A percentile compares a stretch with the other conserved stretches of the same genome.
Conservation (phyloP, 78 protist species). For the Ministeria vibrans region DNA sequence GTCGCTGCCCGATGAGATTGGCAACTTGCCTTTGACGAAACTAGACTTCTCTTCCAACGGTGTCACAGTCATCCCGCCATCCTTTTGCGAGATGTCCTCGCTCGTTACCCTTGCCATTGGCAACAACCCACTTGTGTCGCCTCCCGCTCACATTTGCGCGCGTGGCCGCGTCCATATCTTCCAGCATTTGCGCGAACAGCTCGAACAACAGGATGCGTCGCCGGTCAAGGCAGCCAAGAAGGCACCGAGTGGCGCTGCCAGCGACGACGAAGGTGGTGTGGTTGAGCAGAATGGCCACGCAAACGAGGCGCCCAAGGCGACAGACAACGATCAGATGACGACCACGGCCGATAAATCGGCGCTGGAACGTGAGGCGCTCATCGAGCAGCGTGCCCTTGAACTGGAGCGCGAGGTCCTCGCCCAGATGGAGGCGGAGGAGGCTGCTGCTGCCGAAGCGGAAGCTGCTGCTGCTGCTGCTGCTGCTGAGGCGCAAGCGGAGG, state of each 20-base stretch:
- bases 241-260: no score
- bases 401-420: background rate
- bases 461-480: background rate
- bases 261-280: background rate
- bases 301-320: no score
- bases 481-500: background rate
- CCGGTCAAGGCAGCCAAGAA: no score
- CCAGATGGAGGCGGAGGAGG: background rate
- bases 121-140: background rate
- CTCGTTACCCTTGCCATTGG: background rate
- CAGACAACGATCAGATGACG: no score
- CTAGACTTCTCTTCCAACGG: background rate
- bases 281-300: background rate
- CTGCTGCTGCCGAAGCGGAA: background rate
- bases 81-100: background rate
- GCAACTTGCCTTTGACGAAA: background rate
- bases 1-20: background rate
- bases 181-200: background rate
- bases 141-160: conserved; percentile 3
- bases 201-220: no score
- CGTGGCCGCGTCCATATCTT: conserved; percentile 5
- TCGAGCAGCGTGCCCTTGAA: background rate
- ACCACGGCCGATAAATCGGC: no score
- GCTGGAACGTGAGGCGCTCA: no score
- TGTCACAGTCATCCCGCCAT: background rate